Evolutionary conservation across 2,329 filamentous ascomycete species (phyloP).

Genomic region (Drechslerella coelobrocha): DNA sequence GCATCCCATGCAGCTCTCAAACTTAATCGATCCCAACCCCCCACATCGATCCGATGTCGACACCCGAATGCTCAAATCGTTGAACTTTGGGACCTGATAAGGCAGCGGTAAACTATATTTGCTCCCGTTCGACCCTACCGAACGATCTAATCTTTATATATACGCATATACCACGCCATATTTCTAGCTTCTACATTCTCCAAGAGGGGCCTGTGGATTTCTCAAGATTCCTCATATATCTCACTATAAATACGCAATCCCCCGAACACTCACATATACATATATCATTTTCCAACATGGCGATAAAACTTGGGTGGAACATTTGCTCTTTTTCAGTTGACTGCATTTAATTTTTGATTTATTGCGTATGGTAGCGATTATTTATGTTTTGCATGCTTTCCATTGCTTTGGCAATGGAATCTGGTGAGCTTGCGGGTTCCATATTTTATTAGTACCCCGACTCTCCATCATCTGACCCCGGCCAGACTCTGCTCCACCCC

Average conservation of each 20-base stretch:
- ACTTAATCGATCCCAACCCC: conserved; percentile 53
- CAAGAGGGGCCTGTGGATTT: background rate
- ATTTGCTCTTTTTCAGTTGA: conserved; percentile 16
- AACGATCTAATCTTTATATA: background rate
- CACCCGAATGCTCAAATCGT: conserved; percentile 54
- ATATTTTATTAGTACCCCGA: background rate
- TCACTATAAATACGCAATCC: background rate
- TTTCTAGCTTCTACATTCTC: background rate
- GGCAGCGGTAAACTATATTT: background rate
- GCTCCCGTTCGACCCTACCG: background rate
- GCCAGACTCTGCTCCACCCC: background rate
- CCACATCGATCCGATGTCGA: conserved; percentile 53
- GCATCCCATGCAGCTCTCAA: conserved; percentile 54
- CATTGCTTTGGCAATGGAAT: background rate
- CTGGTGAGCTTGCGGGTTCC: background rate
- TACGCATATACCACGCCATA: background rate
- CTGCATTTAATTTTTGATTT: conserved; percentile 15
- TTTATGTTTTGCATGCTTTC: conserved; percentile 14
- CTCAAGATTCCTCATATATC: background rate
- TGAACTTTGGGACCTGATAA: conserved; percentile 53
- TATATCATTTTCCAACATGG: conserved; percentile 18
- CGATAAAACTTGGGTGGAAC: conserved; percentile 31
- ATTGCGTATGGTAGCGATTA: conserved; percentile 13
- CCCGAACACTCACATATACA: background rate
- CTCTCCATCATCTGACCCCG: background rate